Evolutionary conservation across 495 filamentous ascomycete genomes (phyloP).

Genomic region (Neurospora tetraspora): DNA sequence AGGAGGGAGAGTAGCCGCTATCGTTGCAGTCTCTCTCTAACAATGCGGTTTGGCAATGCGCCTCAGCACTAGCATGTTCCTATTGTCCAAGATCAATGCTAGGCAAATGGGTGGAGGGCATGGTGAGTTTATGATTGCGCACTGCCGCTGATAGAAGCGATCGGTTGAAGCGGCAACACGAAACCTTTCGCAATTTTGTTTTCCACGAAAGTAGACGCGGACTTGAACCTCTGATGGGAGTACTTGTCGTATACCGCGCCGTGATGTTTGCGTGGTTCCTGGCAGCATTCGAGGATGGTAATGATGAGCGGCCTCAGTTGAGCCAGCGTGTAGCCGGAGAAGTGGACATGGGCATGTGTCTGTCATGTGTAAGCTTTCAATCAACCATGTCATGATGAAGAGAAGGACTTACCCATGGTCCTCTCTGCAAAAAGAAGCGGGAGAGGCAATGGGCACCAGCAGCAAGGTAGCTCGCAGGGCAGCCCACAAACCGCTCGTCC

Average conservation of each 20-base stretch:
- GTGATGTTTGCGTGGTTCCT: constrained; percentile 72
- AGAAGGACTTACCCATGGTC: constrained; percentile 67
- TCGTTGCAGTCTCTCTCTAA: neutral
- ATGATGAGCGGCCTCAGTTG: constrained; percentile 71
- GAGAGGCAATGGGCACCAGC: constrained; percentile 91
- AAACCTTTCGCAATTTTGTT: constrained; percentile 53
- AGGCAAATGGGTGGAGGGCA: neutral
- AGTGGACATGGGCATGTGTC: constrained; percentile 77
- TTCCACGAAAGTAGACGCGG: constrained; percentile 70
- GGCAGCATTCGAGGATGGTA: constrained; percentile 78
- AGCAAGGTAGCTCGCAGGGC: constrained; percentile 78
- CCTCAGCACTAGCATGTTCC: neutral
- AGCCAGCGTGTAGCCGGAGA: constrained; percentile 79
- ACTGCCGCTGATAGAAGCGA: neutral
- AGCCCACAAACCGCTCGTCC: constrained; percentile 94
- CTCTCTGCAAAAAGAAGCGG: constrained; percentile 80
- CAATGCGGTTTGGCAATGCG: neutral
- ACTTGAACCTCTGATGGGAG: constrained; percentile 69
- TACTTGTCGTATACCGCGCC: constrained; percentile 86
- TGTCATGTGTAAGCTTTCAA: constrained; percentile 29
- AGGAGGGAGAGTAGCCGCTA: neutral
- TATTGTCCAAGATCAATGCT: neutral
- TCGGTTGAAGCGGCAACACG: constrained; percentile 20
- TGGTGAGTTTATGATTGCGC: neutral
- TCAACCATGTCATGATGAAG: neutral